Evolutionary conservation across 192 early-diverging fungal species (phyloP).

Genomic region (Entomortierella lignicola): DNA sequence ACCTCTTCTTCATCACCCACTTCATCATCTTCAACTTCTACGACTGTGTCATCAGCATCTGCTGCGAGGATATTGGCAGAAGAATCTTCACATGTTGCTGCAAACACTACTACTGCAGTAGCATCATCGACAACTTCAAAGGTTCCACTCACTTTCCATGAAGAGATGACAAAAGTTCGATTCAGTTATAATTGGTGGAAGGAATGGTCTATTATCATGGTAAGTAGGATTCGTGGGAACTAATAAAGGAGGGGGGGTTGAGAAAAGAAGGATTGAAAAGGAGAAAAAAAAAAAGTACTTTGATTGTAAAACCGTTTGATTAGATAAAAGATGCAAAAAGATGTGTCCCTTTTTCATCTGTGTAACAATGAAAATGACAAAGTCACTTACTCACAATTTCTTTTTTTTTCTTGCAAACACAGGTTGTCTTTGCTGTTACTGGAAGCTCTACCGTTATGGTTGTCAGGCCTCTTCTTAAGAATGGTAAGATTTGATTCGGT

Average conservation of each 20-base stretch:
- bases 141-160: constrained; percentile 34
- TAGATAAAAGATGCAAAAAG: not conserved
- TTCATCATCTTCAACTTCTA: constrained; percentile 13
- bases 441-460: constrained; percentile 58
- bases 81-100: not conserved
- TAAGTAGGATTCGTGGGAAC: constrained; percentile 6
- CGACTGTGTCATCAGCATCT: not conserved
- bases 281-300: too few relatives aligned
- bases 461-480: constrained; percentile 52
- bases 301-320: not conserved
- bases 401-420: not conserved
- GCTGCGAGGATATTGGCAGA: constrained; percentile 20
- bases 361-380: not conserved
- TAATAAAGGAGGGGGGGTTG: too few relatives aligned
- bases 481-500: too few relatives aligned
- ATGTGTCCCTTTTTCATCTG: not conserved
- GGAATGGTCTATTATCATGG: constrained; percentile 50
- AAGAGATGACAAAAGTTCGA: constrained; percentile 48
- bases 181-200: constrained; percentile 54
- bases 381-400: not conserved
- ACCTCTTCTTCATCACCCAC: constrained; percentile 11
- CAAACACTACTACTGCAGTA: not conserved
- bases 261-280: too few relatives aligned
- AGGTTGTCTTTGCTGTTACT: constrained; percentile 56
- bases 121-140: constrained; percentile 1